Evolutionary conservation across 2,329 filamentous ascomycete genomes (phyloP).

Genomic region (Scleromitrula shiraiana): DNA sequence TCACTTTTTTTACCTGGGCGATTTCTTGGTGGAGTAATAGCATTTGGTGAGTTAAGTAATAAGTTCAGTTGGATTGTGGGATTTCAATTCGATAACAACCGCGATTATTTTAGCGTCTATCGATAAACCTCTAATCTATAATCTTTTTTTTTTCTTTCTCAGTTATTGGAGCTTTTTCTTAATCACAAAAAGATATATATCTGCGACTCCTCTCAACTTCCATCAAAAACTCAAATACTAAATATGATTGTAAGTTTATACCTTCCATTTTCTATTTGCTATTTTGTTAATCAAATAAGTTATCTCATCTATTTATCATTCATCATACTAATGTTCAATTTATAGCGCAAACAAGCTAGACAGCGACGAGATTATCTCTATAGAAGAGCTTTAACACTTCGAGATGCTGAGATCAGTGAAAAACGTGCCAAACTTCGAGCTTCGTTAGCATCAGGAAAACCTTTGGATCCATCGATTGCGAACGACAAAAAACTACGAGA

Average conservation of each 20-base stretch:
- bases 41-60: no score
- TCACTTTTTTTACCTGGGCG: constrained; percentile 3
- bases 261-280: neutral
- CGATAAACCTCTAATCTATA: neutral
- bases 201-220: neutral
- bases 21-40: constrained; percentile 9
- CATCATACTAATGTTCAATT: neutral
- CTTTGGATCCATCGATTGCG: constrained; percentile 71
- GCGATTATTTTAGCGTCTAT: neutral
- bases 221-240: neutral
- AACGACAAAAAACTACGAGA: constrained; percentile 77
- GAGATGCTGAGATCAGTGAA: constrained; percentile 86
- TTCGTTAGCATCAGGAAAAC: constrained; percentile 82
- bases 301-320: neutral
- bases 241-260: constrained; percentile 24
- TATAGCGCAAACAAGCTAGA: constrained; percentile 62
- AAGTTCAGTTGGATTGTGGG: constrained; percentile 1
- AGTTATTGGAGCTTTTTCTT: neutral
- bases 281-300: neutral
- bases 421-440: constrained; percentile 82
- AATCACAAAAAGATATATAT: neutral
- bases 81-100: neutral
- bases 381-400: constrained; percentile 75
- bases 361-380: constrained; percentile 86
- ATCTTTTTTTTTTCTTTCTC: neutral